phyloP scores from a whole-genome alignment of 2,329 filamentous ascomycete species.

The Alternaria triticimaculans region DNA sequence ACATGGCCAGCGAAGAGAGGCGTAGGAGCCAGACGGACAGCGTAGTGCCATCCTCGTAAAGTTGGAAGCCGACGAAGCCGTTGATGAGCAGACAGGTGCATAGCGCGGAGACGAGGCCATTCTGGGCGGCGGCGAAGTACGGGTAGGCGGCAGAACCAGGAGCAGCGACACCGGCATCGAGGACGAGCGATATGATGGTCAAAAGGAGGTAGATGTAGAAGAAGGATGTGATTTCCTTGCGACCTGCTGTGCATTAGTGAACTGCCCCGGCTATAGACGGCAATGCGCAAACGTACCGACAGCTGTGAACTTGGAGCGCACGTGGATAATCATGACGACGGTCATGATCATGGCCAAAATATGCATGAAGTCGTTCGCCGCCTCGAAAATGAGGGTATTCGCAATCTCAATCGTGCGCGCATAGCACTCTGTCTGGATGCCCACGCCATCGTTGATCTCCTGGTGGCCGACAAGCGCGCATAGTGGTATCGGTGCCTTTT shows the following conservation, averaged over 20 bases:
- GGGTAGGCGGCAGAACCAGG: conserved; percentile 81
- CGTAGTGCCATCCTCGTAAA: conserved; percentile 96
- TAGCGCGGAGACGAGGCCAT: conserved; percentile 82
- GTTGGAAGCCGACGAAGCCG: conserved; percentile 96
- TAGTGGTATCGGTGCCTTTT: conserved; percentile 81
- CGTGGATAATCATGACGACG: conserved; percentile 95
- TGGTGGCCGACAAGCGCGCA: conserved; percentile 84
- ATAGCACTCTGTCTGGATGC: conserved; percentile 90
- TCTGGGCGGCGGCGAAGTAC: conserved; percentile 90
- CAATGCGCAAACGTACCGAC: conserved; percentile 70
- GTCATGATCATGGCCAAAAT: conserved; percentile 92
- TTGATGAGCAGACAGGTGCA: conserved; percentile 93
- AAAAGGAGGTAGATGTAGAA: conserved; percentile 97
- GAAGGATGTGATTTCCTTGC: conserved; percentile 81
- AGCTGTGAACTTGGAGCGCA: conserved; percentile 96
- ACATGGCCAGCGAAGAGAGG: conserved; percentile 78
- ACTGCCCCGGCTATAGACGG: conserved; percentile 59
- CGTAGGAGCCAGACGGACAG: conserved; percentile 93
- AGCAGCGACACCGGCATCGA: conserved; percentile 91
- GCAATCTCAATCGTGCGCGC: conserved; percentile 93
- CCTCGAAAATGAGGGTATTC: conserved; percentile 98
- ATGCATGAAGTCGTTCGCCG: conserved; percentile 88
- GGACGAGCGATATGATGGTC: conserved; percentile 84
- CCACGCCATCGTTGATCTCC: conserved; percentile 69
- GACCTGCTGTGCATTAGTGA: conserved; percentile 54